phyloP scores from a whole-genome alignment of 306 rosid genomes.

The Corylus heterophylla region DNA sequence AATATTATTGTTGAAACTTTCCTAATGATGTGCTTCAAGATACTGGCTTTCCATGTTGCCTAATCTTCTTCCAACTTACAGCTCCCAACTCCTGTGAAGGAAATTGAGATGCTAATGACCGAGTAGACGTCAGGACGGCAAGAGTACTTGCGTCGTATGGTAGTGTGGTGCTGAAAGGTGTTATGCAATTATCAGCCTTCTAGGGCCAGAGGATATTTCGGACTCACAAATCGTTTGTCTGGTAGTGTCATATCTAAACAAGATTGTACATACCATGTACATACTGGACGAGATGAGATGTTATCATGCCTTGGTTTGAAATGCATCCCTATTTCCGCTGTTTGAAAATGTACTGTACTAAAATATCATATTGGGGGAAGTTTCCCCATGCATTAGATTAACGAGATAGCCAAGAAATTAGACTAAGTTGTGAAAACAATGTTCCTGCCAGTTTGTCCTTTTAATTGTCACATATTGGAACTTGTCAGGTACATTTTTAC shows the following conservation, averaged over 20 bases:
- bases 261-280: neutral
- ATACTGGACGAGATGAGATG: neutral
- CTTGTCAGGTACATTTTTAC: neutral
- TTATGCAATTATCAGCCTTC: conserved; percentile 22
- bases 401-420: neutral
- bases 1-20: conserved; percentile 9
- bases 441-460: neutral
- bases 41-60: neutral
- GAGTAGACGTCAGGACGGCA: conserved; percentile 49
- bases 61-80: conserved; percentile 46
- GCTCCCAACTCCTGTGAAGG: conserved; percentile 66
- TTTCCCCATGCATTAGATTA: neutral
- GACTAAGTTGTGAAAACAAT: neutral
- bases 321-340: neutral
- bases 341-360: neutral
- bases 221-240: conserved; percentile 36
- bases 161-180: conserved; percentile 29
- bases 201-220: conserved; percentile 17
- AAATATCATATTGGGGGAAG: neutral
- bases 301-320: neutral
- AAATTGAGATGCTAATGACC: conserved; percentile 76
- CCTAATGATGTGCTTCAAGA: neutral
- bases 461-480: neutral
- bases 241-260: conserved; percentile 18
- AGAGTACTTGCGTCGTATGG: neutral